Base-by-base conservation (phyloP, 495 filamentous ascomycete genomes). In the Bacidia rubella region DNA sequence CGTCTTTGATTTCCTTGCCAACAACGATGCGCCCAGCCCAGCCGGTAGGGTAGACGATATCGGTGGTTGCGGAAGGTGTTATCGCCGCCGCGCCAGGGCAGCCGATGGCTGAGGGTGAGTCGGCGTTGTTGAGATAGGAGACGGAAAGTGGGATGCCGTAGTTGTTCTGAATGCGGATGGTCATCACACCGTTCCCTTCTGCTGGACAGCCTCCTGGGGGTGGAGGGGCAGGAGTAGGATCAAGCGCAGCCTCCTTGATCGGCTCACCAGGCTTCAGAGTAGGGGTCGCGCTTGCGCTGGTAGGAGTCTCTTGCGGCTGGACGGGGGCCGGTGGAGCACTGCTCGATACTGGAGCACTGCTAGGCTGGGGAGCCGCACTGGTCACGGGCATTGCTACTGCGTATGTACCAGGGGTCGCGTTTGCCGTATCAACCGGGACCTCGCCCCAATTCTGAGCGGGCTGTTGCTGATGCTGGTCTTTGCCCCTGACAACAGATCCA, bases 1-100 rank as follows among this genome's bases (percentile, higher is more conserved):
- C 49, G 12, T 24, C 17, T 29, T 58, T 47, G 15, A 40, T 42
- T 41, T 45, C 51, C 27, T 53, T 58, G 12, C 59, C 59, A 1
- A 61, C 41, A 26, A 27, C 22, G 45, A 61, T 54, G 1, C 55
- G 47, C 5, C 59, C 59, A n/a, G 59, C 59, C 59, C 59, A 61
- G 5, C 57, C 57, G 2, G 52, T 55, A 17, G 59, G 59, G 11
- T 41, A 55, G 21, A 54, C 51, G 17, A 54, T 46, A 3, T 47
- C 23, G 20, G 55, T 57, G 24, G 23, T 38, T 19, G 51, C 20
- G 43, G 3, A 35, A 35, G 29, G 7, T 35, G 29, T 35, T 15
- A 35, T 35, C 15, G 5, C 7, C 15, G 29, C 29, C 15, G 29
- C 7, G 15, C 29, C 29, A 35, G 29, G 29, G 29, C 29, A 35